phyloP scores from a whole-genome alignment of 2,329 filamentous ascomycete genomes.

The Fusarium praegraminearum region DNA sequence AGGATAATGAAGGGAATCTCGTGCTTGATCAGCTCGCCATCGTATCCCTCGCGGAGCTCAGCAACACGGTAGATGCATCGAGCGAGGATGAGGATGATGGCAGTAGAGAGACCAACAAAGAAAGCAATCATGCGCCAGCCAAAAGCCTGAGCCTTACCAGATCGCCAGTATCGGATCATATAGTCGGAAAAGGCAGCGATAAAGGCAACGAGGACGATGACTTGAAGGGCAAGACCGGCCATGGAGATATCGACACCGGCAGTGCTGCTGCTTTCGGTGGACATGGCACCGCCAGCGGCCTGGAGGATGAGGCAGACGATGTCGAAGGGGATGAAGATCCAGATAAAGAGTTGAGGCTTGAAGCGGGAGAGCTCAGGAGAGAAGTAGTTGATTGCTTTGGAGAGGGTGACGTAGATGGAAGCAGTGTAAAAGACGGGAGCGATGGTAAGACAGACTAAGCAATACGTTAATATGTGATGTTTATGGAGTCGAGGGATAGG shows the following conservation, averaged over 20 bases:
- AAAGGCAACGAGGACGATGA: constrained; percentile 67
- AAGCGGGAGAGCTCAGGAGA: constrained; percentile 58
- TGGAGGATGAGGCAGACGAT: constrained; percentile 68
- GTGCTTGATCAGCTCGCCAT: constrained; percentile 65
- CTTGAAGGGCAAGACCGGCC: constrained; percentile 70
- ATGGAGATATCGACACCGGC: constrained; percentile 56
- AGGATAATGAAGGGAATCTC: constrained; percentile 65
- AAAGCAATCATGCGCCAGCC: constrained; percentile 58
- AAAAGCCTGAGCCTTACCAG: constrained; percentile 42
- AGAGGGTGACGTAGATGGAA: constrained; percentile 74
- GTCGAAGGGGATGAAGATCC: constrained; percentile 67
- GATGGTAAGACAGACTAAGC: constrained; percentile 65
- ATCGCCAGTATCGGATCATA: constrained; percentile 57
- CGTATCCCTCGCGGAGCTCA: constrained; percentile 74
- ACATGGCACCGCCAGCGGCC: constrained; percentile 67
- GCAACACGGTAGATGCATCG: constrained; percentile 74
- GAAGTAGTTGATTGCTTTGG: constrained; percentile 57
- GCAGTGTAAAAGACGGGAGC: constrained; percentile 65
- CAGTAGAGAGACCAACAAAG: constrained; percentile 62
- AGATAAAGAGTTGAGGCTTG: constrained; percentile 58
- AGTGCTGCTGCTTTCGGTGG: constrained; percentile 53
- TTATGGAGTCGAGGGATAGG: neutral
- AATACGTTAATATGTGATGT: neutral
- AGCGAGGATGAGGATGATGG: constrained; percentile 70
- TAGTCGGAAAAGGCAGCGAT: constrained; percentile 62